These are phyloP conservation scores for Silybum marianum DNA, from an alignment of 129 eudicot species.

Conservation along the genomic window DNA sequence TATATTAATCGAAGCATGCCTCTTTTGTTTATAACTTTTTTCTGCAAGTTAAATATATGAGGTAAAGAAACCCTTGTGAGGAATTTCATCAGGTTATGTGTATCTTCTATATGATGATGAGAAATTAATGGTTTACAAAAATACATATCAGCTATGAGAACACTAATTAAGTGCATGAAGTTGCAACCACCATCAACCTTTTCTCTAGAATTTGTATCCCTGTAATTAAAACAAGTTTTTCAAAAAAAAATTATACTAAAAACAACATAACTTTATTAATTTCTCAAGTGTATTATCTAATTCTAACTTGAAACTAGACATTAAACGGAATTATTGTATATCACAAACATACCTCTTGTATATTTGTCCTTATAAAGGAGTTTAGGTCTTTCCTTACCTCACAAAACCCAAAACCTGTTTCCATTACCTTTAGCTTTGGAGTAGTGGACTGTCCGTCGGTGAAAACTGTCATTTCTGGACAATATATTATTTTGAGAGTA, in stretches of 20 bases:
- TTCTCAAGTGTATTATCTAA: neutral
- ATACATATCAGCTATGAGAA: neutral
- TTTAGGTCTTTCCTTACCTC: neutral
- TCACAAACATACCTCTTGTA: neutral
- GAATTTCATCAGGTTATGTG: slow-evolving; percentile 49
- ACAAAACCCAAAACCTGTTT: neutral
- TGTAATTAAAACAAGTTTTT: neutral
- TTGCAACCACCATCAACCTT: neutral
- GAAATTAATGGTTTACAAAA: neutral
- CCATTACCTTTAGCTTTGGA: neutral
- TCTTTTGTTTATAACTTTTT: neutral
- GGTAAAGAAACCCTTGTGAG: slow-evolving; percentile 28
- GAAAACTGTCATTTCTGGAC: neutral
- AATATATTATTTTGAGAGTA: neutral
- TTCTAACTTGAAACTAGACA: neutral
- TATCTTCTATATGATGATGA: neutral
- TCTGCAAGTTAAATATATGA: too few species aligned
- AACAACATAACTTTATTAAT: neutral
- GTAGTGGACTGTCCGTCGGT: neutral
- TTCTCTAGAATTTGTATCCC: too few species aligned
- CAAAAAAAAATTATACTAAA: neutral
- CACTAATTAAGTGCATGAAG: neutral
- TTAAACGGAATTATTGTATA: neutral
- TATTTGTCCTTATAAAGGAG: neutral
- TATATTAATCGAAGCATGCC: slow-evolving; percentile 1